Percentiles rank a stretch among this genome's conserved stretches.
Conservation (phyloP, 768 basidiomycete species). For the Coprinellus micaceus region DNA sequence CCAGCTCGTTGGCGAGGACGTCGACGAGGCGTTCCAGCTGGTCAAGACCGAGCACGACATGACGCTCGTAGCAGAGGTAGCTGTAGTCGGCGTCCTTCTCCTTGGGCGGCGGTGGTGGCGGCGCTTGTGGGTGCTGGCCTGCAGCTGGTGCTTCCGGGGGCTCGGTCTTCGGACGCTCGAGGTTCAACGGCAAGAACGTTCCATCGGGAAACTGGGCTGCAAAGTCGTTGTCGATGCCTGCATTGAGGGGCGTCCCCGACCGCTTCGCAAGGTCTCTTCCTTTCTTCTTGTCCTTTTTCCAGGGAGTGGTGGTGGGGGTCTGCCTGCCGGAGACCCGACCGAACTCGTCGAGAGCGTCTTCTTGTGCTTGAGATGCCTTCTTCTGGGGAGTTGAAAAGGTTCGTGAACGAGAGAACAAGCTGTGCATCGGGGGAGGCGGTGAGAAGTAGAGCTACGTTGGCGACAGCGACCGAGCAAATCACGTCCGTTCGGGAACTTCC, state of each 20-base stretch:
- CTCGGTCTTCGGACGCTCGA: slow-evolving; percentile 44
- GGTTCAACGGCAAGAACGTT: slow-evolving; percentile 48
- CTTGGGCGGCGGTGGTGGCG: slow-evolving; percentile 14
- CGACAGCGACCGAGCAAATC: slow-evolving; percentile 20
- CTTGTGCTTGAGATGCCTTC: slow-evolving; percentile 26
- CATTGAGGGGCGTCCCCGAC: slow-evolving; percentile 38
- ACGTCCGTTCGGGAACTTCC: slow-evolving; percentile 26
- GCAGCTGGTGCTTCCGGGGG: slow-evolving; percentile 14
- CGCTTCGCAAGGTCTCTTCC: slow-evolving; percentile 38
- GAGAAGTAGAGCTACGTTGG: slow-evolving; percentile 26
- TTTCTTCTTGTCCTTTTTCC: slow-evolving; percentile 56
- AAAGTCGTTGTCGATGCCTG: slow-evolving; percentile 24
- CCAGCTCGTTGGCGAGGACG: slow-evolving; percentile 66
- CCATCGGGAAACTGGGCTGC: slow-evolving; percentile 44
- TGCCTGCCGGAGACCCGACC: slow-evolving; percentile 52
- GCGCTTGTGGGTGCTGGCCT: slow-evolving; percentile 30
- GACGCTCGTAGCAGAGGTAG: slow-evolving; percentile 67
- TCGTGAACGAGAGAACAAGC: slow-evolving; percentile 68
- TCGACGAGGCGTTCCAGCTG: slow-evolving; percentile 71
- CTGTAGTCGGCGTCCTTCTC: slow-evolving; percentile 53
- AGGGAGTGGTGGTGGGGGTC: slow-evolving; percentile 28
- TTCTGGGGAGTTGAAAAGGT: slow-evolving; percentile 56
- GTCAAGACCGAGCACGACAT: slow-evolving; percentile 74
- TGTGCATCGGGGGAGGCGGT: slow-evolving; percentile 56
- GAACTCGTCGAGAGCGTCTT: slow-evolving; percentile 56